Evolutionary conservation across 2,329 filamentous ascomycete genomes (phyloP).

Genomic region (Bipolaris sorokiniana): DNA sequence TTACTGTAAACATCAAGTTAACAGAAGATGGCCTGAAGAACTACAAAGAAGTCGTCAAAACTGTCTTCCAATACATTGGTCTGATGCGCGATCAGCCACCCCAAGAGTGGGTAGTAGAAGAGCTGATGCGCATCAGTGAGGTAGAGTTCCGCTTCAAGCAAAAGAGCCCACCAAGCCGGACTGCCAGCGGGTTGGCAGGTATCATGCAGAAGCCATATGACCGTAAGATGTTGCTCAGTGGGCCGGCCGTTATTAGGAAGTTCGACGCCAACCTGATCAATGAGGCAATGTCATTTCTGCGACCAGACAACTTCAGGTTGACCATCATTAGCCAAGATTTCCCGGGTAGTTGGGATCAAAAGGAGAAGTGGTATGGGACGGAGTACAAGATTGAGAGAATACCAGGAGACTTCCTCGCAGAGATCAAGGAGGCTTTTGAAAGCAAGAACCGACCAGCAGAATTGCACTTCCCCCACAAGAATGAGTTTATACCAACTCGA

Average conservation of each 20-base stretch:
- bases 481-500: conserved; percentile 93
- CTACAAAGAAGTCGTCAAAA: conserved; percentile 81
- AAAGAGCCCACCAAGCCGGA: conserved; percentile 86
- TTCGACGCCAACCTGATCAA: conserved; percentile 82
- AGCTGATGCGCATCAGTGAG: conserved; percentile 87
- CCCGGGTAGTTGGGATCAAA: conserved; percentile 83
- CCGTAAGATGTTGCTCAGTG: conserved; percentile 86
- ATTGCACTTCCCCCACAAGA: conserved; percentile 86
- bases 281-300: conserved; percentile 73
- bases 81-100: conserved; percentile 81
- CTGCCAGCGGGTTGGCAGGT: conserved; percentile 82
- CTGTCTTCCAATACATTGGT: conserved; percentile 89
- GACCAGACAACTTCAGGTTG: conserved; percentile 88
- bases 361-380: conserved; percentile 97
- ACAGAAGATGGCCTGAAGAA: conserved; percentile 85
- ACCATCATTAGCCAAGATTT: conserved; percentile 81
- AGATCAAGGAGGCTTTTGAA: conserved; percentile 69
- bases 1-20: conserved; percentile 77
- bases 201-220: conserved; percentile 92
- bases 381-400: conserved; percentile 88
- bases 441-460: conserved; percentile 68
- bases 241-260: conserved; percentile 73
- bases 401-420: conserved; percentile 73
- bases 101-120: conserved; percentile 91
- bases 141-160: conserved; percentile 96